A percentile compares a stretch with the other conserved stretches of the same genome.
Conservation (phyloP, 2,329 filamentous ascomycete species). For the Fusarium buharicum region DNA sequence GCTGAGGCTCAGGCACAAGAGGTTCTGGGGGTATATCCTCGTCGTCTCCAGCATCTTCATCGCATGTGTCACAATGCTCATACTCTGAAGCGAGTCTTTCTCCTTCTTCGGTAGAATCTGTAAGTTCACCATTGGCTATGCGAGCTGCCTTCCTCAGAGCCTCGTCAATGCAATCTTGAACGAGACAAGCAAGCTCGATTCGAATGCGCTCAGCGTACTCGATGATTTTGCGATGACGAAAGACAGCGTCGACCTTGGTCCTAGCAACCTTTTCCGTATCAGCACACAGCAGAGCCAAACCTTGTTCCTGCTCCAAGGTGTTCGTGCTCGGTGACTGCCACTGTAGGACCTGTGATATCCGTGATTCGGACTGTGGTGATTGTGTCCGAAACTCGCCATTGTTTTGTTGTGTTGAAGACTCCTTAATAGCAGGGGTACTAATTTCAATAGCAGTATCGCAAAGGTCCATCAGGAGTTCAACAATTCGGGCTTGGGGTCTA, state of each 20-base stretch:
- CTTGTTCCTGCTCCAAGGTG: constrained; percentile 92
- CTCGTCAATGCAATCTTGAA: constrained; percentile 94
- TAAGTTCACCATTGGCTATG: constrained; percentile 85
- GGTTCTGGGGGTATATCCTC: constrained; percentile 27
- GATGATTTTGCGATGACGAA: constrained; percentile 89
- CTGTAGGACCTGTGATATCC: constrained; percentile 92
- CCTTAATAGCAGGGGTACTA: constrained; percentile 92
- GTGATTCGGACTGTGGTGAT: constrained; percentile 94
- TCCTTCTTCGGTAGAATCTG: constrained; percentile 76
- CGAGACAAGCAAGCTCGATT: constrained; percentile 89
- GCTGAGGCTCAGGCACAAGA: constrained; percentile 27
- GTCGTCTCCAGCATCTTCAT: constrained; percentile 52
- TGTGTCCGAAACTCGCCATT: constrained; percentile 87
- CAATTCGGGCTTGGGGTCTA: constrained; percentile 88
- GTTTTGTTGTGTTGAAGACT: constrained; percentile 70
- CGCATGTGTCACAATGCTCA: constrained; percentile 39
- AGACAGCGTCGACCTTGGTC: constrained; percentile 91
- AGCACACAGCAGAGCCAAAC: constrained; percentile 84
- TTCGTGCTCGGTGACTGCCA: constrained; percentile 96
- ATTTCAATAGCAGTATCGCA: constrained; percentile 97
- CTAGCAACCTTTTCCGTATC: constrained; percentile 88
- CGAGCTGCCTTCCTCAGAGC: constrained; percentile 89
- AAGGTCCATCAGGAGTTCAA: constrained; percentile 92
- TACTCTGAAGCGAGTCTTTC: constrained; percentile 56
- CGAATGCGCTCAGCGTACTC: constrained; percentile 97